phyloP scores from a whole-genome alignment of 1,139 yeast species.

The Pneumocystis oryctolagi region DNA sequence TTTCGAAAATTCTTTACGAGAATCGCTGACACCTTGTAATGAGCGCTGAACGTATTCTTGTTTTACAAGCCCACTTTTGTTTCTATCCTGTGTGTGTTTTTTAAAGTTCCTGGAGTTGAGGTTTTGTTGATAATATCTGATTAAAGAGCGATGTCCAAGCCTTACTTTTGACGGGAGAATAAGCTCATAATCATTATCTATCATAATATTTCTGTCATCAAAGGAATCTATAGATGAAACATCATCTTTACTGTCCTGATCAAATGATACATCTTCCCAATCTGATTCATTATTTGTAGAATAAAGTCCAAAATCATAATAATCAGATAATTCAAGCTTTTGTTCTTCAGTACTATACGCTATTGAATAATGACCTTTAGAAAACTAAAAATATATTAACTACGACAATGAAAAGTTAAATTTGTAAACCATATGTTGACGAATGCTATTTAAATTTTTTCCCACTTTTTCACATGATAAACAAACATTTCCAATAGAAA shows the following conservation, averaged over 20 bases:
- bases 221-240: constrained; percentile 21
- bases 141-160: constrained; percentile 79
- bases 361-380: constrained; percentile 73
- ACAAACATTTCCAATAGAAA: constrained; percentile 77
- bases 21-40: constrained; percentile 10
- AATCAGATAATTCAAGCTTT: constrained; percentile 62
- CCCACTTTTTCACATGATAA: constrained; percentile 76
- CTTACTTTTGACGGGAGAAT: constrained; percentile 67
- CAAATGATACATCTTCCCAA: constrained; percentile 35
- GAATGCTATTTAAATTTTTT: constrained; percentile 62
- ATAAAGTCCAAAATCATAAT: constrained; percentile 69
- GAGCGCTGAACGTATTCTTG: constrained; percentile 32
- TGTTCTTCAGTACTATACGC: constrained; percentile 82
- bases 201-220: constrained; percentile 17
- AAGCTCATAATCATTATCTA: constrained; percentile 57
- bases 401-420: not conserved
- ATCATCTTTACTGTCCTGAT: constrained; percentile 36
- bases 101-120: constrained; percentile 53
- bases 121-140: constrained; percentile 73
- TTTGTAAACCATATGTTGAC: constrained; percentile 55
- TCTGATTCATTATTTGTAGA: constrained; percentile 21
- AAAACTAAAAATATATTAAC: constrained; percentile 18
- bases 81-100: constrained; percentile 86
- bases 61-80: constrained; percentile 37
- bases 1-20: constrained; percentile 8